Evolutionary conservation across 768 basidiomycete species (phyloP).

Genomic region (Cystofilobasidium capitatum): DNA sequence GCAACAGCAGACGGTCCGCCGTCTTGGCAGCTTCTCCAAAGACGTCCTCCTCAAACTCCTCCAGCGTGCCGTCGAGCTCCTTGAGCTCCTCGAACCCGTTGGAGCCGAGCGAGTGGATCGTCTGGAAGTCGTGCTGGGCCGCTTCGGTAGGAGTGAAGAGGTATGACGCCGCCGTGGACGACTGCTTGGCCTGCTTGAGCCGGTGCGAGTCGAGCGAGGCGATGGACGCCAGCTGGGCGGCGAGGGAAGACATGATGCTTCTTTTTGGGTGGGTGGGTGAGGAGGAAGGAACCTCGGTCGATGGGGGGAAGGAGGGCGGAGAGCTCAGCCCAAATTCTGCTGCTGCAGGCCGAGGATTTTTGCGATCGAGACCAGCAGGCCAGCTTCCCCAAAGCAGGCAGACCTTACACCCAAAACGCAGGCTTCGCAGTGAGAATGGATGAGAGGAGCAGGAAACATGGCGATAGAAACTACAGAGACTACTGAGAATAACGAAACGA

Average conservation of each 20-base stretch:
- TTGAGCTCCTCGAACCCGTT: conserved; percentile 69
- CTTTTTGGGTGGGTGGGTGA: no score
- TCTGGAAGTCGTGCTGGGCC: conserved; percentile 74
- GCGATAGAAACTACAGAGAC: no score
- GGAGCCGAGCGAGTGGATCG: conserved; percentile 66
- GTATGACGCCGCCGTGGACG: conserved; percentile 58
- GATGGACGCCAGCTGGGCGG: conserved; percentile 65
- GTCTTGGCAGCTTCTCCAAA: conserved; percentile 71
- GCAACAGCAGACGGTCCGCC: conserved; percentile 67
- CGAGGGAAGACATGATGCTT: conserved; percentile 52
- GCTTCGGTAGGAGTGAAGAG: conserved; percentile 76
- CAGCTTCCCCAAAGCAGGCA: no score
- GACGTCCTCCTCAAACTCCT: conserved; percentile 55
- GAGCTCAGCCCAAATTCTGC: no score
- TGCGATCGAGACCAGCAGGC: no score
- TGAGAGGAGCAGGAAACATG: no score
- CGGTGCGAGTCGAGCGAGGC: conserved; percentile 69
- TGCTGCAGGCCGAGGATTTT: no score
- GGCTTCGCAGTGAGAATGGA: no score
- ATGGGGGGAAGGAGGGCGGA: no score
- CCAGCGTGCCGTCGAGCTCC: conserved; percentile 52
- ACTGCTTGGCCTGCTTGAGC: conserved; percentile 48
- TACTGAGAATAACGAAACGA: no score
- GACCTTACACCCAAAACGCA: no score
- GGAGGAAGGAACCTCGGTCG: background rate